Evolutionary conservation across 495 filamentous ascomycete species (phyloP), one percentile per base, ranked within the genome.

Genomic region (Penicillium cinerascens): DNA sequence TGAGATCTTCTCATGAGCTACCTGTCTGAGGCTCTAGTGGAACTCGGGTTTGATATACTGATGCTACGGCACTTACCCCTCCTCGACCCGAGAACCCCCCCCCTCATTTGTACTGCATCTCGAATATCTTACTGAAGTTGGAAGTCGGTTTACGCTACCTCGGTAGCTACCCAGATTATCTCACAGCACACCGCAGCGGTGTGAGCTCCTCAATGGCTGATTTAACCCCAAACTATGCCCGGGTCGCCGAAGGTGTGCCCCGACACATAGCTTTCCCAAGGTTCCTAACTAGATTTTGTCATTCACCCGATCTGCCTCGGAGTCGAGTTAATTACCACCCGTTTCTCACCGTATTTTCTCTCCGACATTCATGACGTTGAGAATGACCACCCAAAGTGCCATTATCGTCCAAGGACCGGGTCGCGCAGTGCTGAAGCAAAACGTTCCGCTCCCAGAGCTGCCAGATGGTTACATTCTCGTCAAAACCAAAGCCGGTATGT

Each of bases 391-490:
- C 3, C 53, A 57, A 44, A 43, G 38, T 16, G 58, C 54, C 18
- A 60, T 60, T 16, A 18, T 57, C n/a, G 58, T 53, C 16, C 49
- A 57, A 25, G 58, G 43, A 4, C 49, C 49, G 11, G 54, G 58
- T 6, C 50, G 33, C 20, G 61, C 58, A 3, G 38, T 27, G 0
- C 21, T 67, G 22, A 42, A 39, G 4, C 20, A 47, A 23, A 49
- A 64, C 51, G 43, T 54, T 10, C 49, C 71, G 4, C 49, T 64
- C 1, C 75, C 75, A 7, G 54, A 60, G 18, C 38, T 73, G 7
- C 55, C 57, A 0, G 60, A 65, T 6, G 65, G 73, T 22, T 75
- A 79, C 50, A 58, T 80, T 41, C 67, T 80, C 18, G 69, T 82
- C 58, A 73, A 68, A 53, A 73, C 68, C 37, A 61, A 70, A 29